A percentile compares a stretch with the other conserved stretches of the same genome.
These are phyloP conservation scores for Coemansia aciculifera DNA, from an alignment of 192 early-diverging fungal genomes.

Conservation along the genomic window DNA sequence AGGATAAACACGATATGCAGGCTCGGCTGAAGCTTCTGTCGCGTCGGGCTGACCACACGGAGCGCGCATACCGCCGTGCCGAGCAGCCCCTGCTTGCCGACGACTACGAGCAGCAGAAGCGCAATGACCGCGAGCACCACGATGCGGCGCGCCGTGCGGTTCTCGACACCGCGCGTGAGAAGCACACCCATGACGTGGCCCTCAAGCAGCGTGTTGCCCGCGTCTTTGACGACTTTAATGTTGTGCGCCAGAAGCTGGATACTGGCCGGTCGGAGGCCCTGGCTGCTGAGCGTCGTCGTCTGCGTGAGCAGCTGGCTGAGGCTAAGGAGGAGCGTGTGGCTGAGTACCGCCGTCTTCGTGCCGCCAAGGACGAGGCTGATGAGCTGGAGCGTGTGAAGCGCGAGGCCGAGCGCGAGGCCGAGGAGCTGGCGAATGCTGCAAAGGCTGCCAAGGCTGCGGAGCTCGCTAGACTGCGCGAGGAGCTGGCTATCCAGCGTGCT, in stretches of 20 bases:
- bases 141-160: conserved; percentile 71
- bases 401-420: conserved; percentile 37
- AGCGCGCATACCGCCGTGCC: conserved; percentile 88
- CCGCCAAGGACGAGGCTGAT: conserved; percentile 44
- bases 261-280: conserved; percentile 63
- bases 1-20: conserved; percentile 82
- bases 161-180: conserved; percentile 62
- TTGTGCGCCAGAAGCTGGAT: conserved; percentile 58
- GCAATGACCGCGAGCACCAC: conserved; percentile 77
- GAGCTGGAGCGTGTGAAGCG: conserved; percentile 57
- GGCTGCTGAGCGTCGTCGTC: conserved; percentile 59
- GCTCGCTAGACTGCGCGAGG: conserved; percentile 42
- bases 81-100: conserved; percentile 88
- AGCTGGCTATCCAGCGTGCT: conserved; percentile 45
- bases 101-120: conserved; percentile 90
- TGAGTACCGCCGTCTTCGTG: conserved; percentile 48
- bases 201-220: conserved; percentile 78
- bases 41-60: conserved; percentile 86
- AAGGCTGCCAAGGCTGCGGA: conserved; percentile 51
- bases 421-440: conserved; percentile 19
- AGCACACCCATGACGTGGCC: conserved; percentile 71
- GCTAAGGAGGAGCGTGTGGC: conserved; percentile 54
- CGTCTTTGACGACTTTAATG: conserved; percentile 80
- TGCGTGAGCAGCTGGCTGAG: conserved; percentile 59
- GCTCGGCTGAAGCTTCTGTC: conserved; percentile 70